Conservation (phyloP, 139 green algal genomes). For the Volvox reticuliferus region DNA sequence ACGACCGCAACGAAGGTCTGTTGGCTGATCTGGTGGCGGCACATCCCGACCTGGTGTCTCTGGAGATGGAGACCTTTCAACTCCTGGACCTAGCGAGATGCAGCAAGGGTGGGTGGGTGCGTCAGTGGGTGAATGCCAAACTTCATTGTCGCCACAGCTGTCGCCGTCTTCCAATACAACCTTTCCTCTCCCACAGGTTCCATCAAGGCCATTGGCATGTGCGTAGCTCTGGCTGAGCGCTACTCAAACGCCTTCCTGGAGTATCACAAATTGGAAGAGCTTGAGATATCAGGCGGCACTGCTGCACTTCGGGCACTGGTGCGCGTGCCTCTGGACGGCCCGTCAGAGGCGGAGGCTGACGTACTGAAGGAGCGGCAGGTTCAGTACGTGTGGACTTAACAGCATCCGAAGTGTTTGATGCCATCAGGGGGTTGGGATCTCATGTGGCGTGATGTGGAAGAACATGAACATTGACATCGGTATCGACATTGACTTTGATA, state of each 20-base stretch:
- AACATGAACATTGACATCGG: no score
- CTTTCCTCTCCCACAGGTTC: constrained; percentile 35
- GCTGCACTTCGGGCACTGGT: constrained; percentile 67
- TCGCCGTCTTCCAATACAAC: no score
- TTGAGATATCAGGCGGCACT: constrained; percentile 65
- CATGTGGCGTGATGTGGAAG: no score
- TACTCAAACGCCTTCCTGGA: constrained; percentile 76
- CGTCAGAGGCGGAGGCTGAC: neutral
- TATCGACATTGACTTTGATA: no score
- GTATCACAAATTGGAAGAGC: constrained; percentile 53
- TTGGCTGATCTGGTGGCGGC: constrained; percentile 59
- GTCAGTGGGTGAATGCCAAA: neutral
- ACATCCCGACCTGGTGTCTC: constrained; percentile 56
- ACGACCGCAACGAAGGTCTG: constrained; percentile 74
- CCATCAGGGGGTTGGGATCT: no score
- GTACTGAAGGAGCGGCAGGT: neutral
- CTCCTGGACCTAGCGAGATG: constrained; percentile 80
- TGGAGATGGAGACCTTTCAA: constrained; percentile 92
- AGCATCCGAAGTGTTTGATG: no score
- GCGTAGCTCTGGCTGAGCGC: constrained; percentile 77
- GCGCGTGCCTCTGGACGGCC: constrained; percentile 39
- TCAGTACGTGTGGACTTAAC: constrained; percentile 37
- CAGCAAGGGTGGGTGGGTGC: constrained; percentile 47
- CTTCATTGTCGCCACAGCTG: no score
- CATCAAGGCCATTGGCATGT: constrained; percentile 69